Evolutionary conservation across 2,329 filamentous ascomycete species (phyloP), one percentile per base, ranked within the genome.

Genomic region (Xylariomycetidae sp.): DNA sequence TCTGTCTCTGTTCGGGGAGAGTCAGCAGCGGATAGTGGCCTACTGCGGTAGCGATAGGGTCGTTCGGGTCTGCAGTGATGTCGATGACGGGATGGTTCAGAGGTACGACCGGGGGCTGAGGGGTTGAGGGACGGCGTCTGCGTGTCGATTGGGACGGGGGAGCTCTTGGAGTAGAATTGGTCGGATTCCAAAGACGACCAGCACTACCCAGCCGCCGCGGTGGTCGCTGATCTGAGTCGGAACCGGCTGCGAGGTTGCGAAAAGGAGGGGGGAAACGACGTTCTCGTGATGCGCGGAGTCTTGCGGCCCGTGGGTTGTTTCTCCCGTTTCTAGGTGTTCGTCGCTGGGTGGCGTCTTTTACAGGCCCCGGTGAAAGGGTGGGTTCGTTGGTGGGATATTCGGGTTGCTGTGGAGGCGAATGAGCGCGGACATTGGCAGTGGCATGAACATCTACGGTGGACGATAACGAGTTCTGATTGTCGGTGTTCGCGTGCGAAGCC

Each of bases 161-260:
- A 22, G 32, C 46, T 37, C 72, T 64, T 27, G 72, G 73, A 3
- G 74, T 77, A 16, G 72, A 78, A 51, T 78, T 78, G 38, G 71
- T 71, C 16, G 74, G 74, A 48, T 78, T 78, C 74, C 74, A 78
- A 44, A 78, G 70, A 22, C 72, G 70, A 28, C 68, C 66, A 15
- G 70, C 62, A 4, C 65, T 33, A 18, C 45, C 62, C 18, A 66
- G 59, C 18, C 61, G 64, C 33, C 58, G 62, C 30, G 62, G 54
- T 16, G 62, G 59, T 19, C 46, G 57, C 16, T 54, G 51, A 14
- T 46, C 35, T 6, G 42, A 37, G 17, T 50, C 41, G 25, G 49
- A 42, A 13, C 47, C 37, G 27, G 55, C 53, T 19, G 61, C 56
- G 42, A 58, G 63, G 42, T 50, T 67, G 41, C 66, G 67, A 47